These are phyloP conservation scores for Pseudogymnoascus sp. DNA, from an alignment of 2,329 filamentous ascomycete species.

Conservation along the genomic window DNA sequence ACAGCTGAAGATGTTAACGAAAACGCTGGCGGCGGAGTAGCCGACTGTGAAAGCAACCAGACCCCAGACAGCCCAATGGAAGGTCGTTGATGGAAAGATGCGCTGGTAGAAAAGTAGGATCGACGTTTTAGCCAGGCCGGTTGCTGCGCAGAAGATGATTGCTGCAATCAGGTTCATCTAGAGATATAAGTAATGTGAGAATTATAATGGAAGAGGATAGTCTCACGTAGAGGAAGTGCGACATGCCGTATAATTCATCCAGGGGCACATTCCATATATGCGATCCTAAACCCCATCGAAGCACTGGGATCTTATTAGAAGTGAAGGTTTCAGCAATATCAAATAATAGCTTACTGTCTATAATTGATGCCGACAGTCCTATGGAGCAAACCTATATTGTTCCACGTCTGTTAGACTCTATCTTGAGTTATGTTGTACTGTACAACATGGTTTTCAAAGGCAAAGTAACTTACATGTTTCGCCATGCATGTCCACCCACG, in stretches of 20 bases:
- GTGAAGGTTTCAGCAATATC: background rate
- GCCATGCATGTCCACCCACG: constrained; percentile 55
- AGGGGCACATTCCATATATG: constrained; percentile 21
- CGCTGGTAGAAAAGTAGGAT: constrained; percentile 25
- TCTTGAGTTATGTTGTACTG: no score
- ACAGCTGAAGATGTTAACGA: constrained; percentile 26
- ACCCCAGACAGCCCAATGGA: constrained; percentile 20
- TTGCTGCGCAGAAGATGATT: constrained; percentile 19
- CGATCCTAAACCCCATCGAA: constrained; percentile 20
- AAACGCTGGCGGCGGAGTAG: constrained; percentile 22
- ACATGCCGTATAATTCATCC: constrained; percentile 9
- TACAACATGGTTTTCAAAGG: no score
- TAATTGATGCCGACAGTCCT: constrained; percentile 8
- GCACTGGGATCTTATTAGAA: constrained; percentile 13
- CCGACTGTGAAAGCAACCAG: constrained; percentile 22
- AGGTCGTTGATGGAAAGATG: constrained; percentile 22
- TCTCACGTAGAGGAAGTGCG: constrained; percentile 11
- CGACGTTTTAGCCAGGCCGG: constrained; percentile 23
- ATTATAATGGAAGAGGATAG: background rate
- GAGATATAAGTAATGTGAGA: constrained; percentile 12
- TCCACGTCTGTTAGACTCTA: no score
- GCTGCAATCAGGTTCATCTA: constrained; percentile 18
- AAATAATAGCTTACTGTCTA: constrained; percentile 14
- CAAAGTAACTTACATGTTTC: constrained; percentile 43
- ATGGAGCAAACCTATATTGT: background rate